Percentiles rank a stretch among this genome's conserved stretches.
Conservation (phyloP, 192 early-diverging fungal genomes). For the Powellomyces hirtus region DNA sequence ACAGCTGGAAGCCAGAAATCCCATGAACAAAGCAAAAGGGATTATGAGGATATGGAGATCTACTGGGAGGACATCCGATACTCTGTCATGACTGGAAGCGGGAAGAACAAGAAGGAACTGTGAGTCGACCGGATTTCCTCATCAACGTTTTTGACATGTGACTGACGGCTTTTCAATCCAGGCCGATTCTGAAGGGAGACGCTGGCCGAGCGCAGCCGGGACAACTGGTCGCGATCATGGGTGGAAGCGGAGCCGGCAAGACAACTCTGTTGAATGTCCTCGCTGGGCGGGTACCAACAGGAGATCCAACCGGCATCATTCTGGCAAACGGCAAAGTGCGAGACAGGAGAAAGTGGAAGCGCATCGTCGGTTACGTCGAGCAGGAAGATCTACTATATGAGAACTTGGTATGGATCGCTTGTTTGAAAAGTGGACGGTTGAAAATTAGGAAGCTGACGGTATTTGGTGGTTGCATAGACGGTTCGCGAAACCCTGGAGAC, state of each 20-base stretch:
- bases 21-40: neutral
- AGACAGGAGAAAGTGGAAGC: conserved; percentile 4
- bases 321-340: conserved; percentile 70
- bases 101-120: conserved; percentile 44
- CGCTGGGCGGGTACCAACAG: conserved; percentile 59
- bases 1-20: neutral
- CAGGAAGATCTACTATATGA: conserved; percentile 53
- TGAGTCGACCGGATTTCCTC: too few species aligned
- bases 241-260: conserved; percentile 83
- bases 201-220: conserved; percentile 69
- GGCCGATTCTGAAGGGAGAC: conserved; percentile 62
- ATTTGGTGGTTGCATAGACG: conserved; percentile 76
- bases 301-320: conserved; percentile 66
- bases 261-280: conserved; percentile 50
- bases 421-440: conserved; percentile 1
- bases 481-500: conserved; percentile 56
- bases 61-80: conserved; percentile 67
- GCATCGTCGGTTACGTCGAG: conserved; percentile 43
- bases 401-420: too few species aligned
- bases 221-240: conserved; percentile 75
- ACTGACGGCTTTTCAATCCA: too few species aligned
- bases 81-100: conserved; percentile 46
- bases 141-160: too few species aligned
- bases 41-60: conserved; percentile 20
- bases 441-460: conserved; percentile 51